phyloP scores from a whole-genome alignment of 495 filamentous ascomycete species.

The Penicillium herquei region DNA sequence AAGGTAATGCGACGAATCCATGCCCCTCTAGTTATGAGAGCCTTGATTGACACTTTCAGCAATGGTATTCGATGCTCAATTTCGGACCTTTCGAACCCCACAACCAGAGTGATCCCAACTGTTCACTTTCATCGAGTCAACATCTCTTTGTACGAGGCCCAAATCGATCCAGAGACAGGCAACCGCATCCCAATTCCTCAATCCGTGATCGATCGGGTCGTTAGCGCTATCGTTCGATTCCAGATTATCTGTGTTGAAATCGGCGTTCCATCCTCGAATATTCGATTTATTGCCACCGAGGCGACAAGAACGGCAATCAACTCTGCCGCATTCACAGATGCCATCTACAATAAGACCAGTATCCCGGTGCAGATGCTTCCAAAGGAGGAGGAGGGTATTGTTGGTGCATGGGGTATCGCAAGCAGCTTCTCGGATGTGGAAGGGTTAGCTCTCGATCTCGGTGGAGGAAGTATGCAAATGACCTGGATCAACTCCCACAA shows the following conservation, averaged over 20 bases:
- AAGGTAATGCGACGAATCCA: slow-evolving; percentile 17
- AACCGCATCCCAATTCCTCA: slow-evolving; percentile 57
- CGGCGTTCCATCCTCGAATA: slow-evolving; percentile 58
- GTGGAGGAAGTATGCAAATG: slow-evolving; percentile 88
- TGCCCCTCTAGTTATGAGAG: not conserved
- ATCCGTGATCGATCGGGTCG: slow-evolving; percentile 59
- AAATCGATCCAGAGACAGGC: slow-evolving; percentile 48
- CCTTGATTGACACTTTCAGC: slow-evolving; percentile 44
- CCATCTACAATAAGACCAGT: slow-evolving; percentile 59
- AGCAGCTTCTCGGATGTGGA: slow-evolving; percentile 65
- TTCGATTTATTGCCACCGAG: slow-evolving; percentile 82
- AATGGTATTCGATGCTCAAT: slow-evolving; percentile 96
- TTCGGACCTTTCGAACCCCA: slow-evolving; percentile 69
- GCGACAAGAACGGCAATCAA: slow-evolving; percentile 83
- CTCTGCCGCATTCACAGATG: slow-evolving; percentile 59
- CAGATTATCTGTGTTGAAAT: slow-evolving; percentile 69
- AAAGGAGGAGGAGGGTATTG: slow-evolving; percentile 77
- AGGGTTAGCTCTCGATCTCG: slow-evolving; percentile 83
- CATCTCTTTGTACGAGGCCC: slow-evolving; percentile 90
- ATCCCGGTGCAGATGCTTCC: slow-evolving; percentile 68
- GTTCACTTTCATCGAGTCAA: slow-evolving; percentile 73
- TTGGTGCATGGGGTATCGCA: slow-evolving; percentile 82
- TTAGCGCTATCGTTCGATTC: slow-evolving; percentile 67
- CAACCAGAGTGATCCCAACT: slow-evolving; percentile 69
- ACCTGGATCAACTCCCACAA: slow-evolving; percentile 69